These are phyloP conservation scores for Cucurbita pepo DNA, from an alignment of 306 rosid genomes.

Conservation along the genomic window DNA sequence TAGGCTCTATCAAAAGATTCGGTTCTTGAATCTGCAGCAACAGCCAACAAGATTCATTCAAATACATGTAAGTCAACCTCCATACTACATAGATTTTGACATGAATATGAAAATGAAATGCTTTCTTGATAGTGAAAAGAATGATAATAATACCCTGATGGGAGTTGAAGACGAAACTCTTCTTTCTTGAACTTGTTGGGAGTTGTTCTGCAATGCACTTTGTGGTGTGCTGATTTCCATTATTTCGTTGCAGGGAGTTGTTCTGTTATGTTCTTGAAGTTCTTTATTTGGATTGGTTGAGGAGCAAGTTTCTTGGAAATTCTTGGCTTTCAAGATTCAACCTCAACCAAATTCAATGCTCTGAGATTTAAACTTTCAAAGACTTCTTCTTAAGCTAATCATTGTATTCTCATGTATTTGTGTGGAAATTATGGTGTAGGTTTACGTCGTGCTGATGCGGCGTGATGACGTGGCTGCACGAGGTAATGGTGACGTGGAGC, in stretches of 20 bases:
- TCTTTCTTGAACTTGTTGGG: slow-evolving; percentile 15
- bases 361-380: background rate
- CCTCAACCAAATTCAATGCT: background rate
- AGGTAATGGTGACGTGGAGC: background rate
- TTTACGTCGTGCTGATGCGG: background rate
- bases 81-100: background rate
- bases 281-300: too few relatives aligned
- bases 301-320: background rate
- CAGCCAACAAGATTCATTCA: background rate
- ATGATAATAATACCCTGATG: slow-evolving; percentile 13
- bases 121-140: slow-evolving; percentile 10
- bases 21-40: slow-evolving; percentile 24
- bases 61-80: background rate
- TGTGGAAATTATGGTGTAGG: background rate
- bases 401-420: background rate
- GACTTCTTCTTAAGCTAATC: background rate
- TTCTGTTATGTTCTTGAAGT: too few relatives aligned
- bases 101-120: slow-evolving; percentile 2
- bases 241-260: background rate
- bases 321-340: background rate
- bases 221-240: background rate
- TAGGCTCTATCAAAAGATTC: slow-evolving; percentile 14
- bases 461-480: background rate
- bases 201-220: background rate
- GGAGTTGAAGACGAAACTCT: slow-evolving; percentile 14